Evolutionary conservation across 768 basidiomycete species (phyloP).

Genomic region (Lepiota subincarnata): DNA sequence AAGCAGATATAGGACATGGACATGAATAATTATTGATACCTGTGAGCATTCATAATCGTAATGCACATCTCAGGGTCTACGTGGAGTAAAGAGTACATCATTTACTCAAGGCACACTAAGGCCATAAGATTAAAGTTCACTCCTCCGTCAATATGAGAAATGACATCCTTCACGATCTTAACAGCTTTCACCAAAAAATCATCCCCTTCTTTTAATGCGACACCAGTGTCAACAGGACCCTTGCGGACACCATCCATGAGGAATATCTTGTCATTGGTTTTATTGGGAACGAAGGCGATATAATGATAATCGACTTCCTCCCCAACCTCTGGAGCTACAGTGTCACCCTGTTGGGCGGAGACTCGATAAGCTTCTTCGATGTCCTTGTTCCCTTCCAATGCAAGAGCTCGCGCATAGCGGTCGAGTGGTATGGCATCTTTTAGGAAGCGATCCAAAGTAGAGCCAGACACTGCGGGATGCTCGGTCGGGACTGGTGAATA

Average conservation of each 20-base stretch:
- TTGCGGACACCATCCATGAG: conserved; percentile 31
- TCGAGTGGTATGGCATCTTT: conserved; percentile 19
- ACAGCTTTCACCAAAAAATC: conserved; percentile 22
- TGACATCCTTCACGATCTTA: conserved; percentile 20
- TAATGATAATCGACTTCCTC: conserved; percentile 30
- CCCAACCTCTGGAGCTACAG: conserved; percentile 25
- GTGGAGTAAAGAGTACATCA: neutral
- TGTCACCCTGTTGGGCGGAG: conserved; percentile 27
- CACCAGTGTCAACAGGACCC: conserved; percentile 27
- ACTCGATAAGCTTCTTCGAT: conserved; percentile 26
- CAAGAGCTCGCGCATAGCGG: conserved; percentile 25
- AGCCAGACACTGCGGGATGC: conserved; percentile 17
- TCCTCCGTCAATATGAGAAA: conserved; percentile 20
- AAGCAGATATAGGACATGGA: too few species aligned
- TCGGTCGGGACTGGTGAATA: neutral
- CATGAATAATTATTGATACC: too few species aligned
- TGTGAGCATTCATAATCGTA: too few species aligned
- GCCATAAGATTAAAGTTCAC: conserved; percentile 25
- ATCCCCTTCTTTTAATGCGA: conserved; percentile 17
- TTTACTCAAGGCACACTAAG: conserved; percentile 12
- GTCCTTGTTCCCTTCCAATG: conserved; percentile 24
- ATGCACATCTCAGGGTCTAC: neutral
- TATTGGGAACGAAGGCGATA: conserved; percentile 29
- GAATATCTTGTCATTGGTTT: conserved; percentile 24
- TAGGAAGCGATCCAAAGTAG: conserved; percentile 23